These are phyloP conservation scores for Cladophialophora yegresii DNA, from an alignment of 2,329 filamentous ascomycete species.

Conservation along the genomic window DNA sequence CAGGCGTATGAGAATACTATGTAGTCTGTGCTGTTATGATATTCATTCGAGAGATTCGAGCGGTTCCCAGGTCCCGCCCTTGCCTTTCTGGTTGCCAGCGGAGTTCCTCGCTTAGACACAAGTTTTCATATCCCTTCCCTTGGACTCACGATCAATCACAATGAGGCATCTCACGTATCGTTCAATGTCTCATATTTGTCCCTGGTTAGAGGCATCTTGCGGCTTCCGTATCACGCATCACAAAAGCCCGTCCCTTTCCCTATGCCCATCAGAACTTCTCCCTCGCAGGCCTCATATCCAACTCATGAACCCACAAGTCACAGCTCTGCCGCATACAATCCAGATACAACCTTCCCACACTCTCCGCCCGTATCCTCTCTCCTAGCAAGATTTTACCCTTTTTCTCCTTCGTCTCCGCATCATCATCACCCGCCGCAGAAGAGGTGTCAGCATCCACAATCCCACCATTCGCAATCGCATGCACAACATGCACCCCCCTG, in stretches of 20 bases:
- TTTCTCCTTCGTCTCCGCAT: slow-evolving; percentile 54
- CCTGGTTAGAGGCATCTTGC: too few species aligned
- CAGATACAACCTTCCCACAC: slow-evolving; percentile 59
- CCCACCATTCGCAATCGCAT: slow-evolving; percentile 59
- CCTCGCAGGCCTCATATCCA: slow-evolving; percentile 49
- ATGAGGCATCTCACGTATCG: too few species aligned
- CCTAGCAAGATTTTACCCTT: slow-evolving; percentile 53
- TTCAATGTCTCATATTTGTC: too few species aligned
- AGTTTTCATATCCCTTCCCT: too few species aligned
- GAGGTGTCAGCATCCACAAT: slow-evolving; percentile 38
- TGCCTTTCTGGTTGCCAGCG: too few species aligned
- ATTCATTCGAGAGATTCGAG: too few species aligned
- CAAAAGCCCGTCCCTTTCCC: background rate
- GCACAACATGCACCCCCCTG: slow-evolving; percentile 61
- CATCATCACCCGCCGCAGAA: slow-evolving; percentile 33
- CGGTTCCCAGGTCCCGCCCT: too few species aligned
- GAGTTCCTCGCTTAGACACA: too few species aligned
- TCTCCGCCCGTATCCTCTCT: slow-evolving; percentile 61
- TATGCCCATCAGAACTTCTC: slow-evolving; percentile 36
- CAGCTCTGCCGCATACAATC: slow-evolving; percentile 54
- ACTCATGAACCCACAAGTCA: slow-evolving; percentile 56
- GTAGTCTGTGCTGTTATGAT: too few species aligned
- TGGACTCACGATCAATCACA: too few species aligned
- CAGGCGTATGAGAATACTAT: too few species aligned
- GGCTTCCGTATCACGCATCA: background rate